Base-by-base conservation (phyloP, 2,329 filamentous ascomycete genomes). In the Penicillium polonicum region DNA sequence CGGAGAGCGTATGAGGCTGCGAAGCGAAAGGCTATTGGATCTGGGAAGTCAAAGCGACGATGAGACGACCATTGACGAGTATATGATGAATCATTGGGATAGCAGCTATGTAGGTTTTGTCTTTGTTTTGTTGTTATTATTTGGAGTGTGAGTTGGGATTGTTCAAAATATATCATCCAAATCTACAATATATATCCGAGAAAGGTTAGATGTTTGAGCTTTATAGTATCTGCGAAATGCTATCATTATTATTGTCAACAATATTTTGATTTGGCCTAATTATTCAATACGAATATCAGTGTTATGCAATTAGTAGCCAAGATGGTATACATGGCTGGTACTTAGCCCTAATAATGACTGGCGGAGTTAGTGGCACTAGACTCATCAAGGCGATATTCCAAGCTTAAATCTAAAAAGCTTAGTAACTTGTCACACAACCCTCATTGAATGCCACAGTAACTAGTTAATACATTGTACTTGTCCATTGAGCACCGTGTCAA, bases 1-100 rank as follows among this genome's bases (percentile, higher is more conserved):
- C 45, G 67, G 39, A 68, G 63, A 42, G 65, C 67, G 10, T 59
- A 75, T 25, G 71, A 74, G 55, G 61, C 65, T 55, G 66, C 67
- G 25, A 73, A 68, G 55, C 68, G 64, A 33, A 74, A 70, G 58
- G 60, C 65, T 25, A 66, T 59, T 31, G 65, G 58, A 17, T 61
- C 64, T 31, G 5, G 7, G 9, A 52, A 46, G 29, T 2, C 45
- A 35, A 27, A n/a, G 57, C 50, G 50, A 35, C 55, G 51, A 60
- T 58, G 36, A 49, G n/a, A 49, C 17, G 44, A 35, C 6, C 15
- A 19, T 35, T 55, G 27, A 55, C 7, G 36, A 49, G 15, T 25
- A 42, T 15, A 48, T 52, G 41, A 48, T 15, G 8, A 15, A 41
- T 25, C 2, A 21, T 33, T 41, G 27, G 17, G 13, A 4, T 1